phyloP scores from a whole-genome alignment of 108 stramenopile species.

The Nitzschia palea region DNA sequence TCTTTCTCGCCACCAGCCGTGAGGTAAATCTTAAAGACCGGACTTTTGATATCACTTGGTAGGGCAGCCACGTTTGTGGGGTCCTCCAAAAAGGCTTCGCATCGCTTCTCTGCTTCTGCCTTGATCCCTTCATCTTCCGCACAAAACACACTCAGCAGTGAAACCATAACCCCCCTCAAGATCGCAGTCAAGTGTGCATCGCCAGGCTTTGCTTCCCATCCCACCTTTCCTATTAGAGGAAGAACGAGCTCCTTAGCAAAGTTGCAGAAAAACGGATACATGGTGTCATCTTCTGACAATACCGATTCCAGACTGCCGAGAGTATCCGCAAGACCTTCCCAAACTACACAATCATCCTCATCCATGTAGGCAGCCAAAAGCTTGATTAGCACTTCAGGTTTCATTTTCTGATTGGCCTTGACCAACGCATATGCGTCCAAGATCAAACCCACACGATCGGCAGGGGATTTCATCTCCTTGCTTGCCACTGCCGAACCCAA shows the following conservation, averaged over 20 bases:
- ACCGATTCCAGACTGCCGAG: conserved; percentile 74
- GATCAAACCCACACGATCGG: conserved; percentile 90
- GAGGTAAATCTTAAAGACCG: conserved; percentile 90
- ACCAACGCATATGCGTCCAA: conserved; percentile 89
- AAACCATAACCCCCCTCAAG: conserved; percentile 85
- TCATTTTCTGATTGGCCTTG: conserved; percentile 83
- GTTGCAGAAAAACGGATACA: conserved; percentile 53
- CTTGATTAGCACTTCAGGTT: conserved; percentile 74
- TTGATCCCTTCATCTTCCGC: conserved; percentile 73
- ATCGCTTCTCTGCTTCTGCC: conserved; percentile 79
- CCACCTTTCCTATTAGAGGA: conserved; percentile 61
- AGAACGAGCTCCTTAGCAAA: conserved; percentile 73
- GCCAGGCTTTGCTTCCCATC: conserved; percentile 80
- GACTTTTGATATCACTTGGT: conserved; percentile 85
- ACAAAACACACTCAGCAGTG: conserved; percentile 77
- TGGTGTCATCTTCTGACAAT: conserved; percentile 66
- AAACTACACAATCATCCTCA: conserved; percentile 90
- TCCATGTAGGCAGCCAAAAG: conserved; percentile 76
- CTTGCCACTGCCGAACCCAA: conserved; percentile 56
- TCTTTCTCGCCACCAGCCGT: conserved; percentile 82
- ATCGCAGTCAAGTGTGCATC: conserved; percentile 89
- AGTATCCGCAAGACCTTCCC: conserved; percentile 75
- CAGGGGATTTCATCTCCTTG: conserved; percentile 55
- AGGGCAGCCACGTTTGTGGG: conserved; percentile 67
- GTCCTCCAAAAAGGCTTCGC: conserved; percentile 70